Conservation (phyloP, 2,329 filamentous ascomycete species). For the Aureobasidium sp. region DNA sequence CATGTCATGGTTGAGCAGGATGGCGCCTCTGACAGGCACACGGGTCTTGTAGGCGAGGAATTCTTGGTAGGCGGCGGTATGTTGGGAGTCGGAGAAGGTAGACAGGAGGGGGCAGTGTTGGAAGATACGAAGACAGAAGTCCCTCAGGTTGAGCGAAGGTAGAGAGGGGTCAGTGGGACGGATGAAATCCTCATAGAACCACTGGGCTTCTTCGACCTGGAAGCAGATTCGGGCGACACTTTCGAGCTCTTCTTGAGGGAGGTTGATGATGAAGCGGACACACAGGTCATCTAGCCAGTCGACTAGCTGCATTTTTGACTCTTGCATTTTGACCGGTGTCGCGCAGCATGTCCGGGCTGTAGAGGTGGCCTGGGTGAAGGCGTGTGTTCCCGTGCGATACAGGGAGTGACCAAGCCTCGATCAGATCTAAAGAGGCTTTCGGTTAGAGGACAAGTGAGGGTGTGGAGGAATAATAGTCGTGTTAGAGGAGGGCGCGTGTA, state of each 20-base stretch:
- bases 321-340: slow-evolving; percentile 59
- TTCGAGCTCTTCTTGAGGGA: slow-evolving; percentile 82
- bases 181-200: slow-evolving; percentile 99
- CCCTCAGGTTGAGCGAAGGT: slow-evolving; percentile 76
- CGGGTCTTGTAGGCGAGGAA: slow-evolving; percentile 93
- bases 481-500: neutral
- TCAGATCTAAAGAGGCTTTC: neutral
- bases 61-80: slow-evolving; percentile 78
- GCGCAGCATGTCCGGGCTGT: slow-evolving; percentile 51
- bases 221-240: slow-evolving; percentile 94
- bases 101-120: slow-evolving; percentile 87
- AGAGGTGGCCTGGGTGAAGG: neutral
- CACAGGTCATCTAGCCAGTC: slow-evolving; percentile 98
- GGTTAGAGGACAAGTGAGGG: neutral
- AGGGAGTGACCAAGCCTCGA: neutral
- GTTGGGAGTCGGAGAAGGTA: slow-evolving; percentile 68
- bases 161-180: slow-evolving; percentile 78
- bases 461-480: neutral
- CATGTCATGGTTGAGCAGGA: slow-evolving; percentile 90
- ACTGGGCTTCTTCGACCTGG: slow-evolving; percentile 98
- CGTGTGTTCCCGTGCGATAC: neutral
- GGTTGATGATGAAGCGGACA: slow-evolving; percentile 96
- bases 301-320: slow-evolving; percentile 76
- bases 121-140: slow-evolving; percentile 85
- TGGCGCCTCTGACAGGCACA: slow-evolving; percentile 88